Evolutionary conservation across 805 yeast genomes (phyloP), one percentile per base, ranked within the genome.

Genomic region (Starmerella tilneyi): DNA sequence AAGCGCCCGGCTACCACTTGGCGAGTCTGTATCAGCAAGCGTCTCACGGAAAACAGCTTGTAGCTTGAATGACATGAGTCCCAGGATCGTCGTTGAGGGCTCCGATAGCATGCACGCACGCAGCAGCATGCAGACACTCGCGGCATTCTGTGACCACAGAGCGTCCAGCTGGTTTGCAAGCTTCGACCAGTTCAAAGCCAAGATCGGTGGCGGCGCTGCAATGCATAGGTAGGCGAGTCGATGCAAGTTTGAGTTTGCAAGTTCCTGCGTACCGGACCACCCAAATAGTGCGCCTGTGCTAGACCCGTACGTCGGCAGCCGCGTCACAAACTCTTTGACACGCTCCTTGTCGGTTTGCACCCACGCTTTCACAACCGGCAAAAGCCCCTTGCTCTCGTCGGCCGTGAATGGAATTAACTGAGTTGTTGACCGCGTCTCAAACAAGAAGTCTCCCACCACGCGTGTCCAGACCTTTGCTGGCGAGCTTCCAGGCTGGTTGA

Each of bases 251-350:
- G 66, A 64, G 21, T 65, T 63, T 29, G 72, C 72, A 12, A 74
- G 68, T 53, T 82, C 92, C 13, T 79, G 74, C 46, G 81, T 85
- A 49, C 77, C 79, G 78, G 88, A 80, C 57, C 63, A 59, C 29
- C 74, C 78, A 62, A 84, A 84, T 5, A 82, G 66, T 17, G 79
- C 77, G 22, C 47, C 47, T 3, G 81, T 72, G 33, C 61, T 64
- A 19, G 76, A 66, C 3, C 79, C 73, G 43, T 70, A 69, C 27
- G 74, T 59, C 38, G 74, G 71, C 1, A 70, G 54, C 35, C 65
- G 61, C 16, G 55, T 45, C 29, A 75, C 55, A 36, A 77, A 61
- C 12, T 81, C 89, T 1, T 58, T 55, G 44, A 81, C 57, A 37
- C 73, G 74, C 4, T 78, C 86, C 31, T 73, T 73, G 46, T 81